A percentile compares a stretch with the other conserved stretches of the same genome.
Conservation (phyloP, 345 rosid genomes). For the Adansonia digitata region DNA sequence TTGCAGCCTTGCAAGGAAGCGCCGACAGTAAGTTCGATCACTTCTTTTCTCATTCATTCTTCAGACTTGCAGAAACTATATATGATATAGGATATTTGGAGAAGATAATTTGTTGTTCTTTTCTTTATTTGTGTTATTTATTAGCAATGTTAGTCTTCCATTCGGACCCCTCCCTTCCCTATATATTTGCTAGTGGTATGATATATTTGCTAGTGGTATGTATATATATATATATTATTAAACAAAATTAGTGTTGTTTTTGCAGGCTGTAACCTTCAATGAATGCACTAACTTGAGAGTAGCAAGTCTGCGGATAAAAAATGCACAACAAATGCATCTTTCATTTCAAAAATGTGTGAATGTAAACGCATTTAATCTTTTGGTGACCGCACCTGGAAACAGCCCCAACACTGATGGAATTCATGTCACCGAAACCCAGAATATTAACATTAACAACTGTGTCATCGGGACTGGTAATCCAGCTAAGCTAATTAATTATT, state of each 20-base stretch:
- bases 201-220: not conserved
- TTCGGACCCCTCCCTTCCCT: too few relatives aligned
- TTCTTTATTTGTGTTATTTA: too few relatives aligned
- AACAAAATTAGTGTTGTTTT: not conserved
- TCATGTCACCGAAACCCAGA: constrained; percentile 61
- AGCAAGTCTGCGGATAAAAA: constrained; percentile 48
- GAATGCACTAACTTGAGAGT: constrained; percentile 58
- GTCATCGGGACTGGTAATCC: constrained; percentile 62
- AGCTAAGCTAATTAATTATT: not conserved
- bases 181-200: too few relatives aligned
- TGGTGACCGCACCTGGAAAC: constrained; percentile 52
- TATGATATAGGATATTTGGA: not conserved
- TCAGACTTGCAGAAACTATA: not conserved
- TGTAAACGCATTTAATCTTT: constrained; percentile 48
- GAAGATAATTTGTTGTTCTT: not conserved
- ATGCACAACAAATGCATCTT: constrained; percentile 84
- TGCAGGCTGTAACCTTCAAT: constrained; percentile 71
- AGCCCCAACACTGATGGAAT: constrained; percentile 97
- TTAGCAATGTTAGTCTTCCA: too few relatives aligned
- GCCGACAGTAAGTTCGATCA: constrained; percentile 61
- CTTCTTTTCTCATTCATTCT: not conserved
- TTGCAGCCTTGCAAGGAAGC: constrained; percentile 75
- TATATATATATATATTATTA: not conserved
- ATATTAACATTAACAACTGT: constrained; percentile 50
- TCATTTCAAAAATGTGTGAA: constrained; percentile 47